Evolutionary conservation across 2,329 filamentous ascomycete species (phyloP).

Genomic region (Rutstroemia sp.): DNA sequence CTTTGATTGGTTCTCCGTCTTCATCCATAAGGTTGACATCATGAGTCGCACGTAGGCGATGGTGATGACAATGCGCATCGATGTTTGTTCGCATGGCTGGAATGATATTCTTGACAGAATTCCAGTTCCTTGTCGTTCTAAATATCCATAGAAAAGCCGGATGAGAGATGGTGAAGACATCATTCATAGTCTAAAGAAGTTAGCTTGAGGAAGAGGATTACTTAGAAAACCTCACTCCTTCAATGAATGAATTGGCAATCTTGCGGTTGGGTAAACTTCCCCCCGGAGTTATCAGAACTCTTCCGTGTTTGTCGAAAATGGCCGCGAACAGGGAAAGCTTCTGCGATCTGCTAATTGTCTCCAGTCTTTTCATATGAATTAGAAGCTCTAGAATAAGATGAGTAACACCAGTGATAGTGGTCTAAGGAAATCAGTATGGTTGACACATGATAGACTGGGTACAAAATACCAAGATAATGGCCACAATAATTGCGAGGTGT

Average conservation of each 20-base stretch:
- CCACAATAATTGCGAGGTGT: conserved; percentile 13
- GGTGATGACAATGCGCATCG: conserved; percentile 37
- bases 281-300: conserved; percentile 61
- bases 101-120: conserved; percentile 57
- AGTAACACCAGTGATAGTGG: conserved; percentile 52
- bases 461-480: conserved; percentile 19
- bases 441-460: not conserved
- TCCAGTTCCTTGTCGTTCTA: conserved; percentile 72
- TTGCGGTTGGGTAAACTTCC: conserved; percentile 65
- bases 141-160: conserved; percentile 85
- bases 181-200: conserved; percentile 47
- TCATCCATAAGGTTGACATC: conserved; percentile 42
- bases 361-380: conserved; percentile 33
- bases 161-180: conserved; percentile 69
- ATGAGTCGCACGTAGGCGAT: conserved; percentile 29
- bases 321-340: conserved; percentile 50
- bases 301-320: conserved; percentile 59
- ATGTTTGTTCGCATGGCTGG: conserved; percentile 67
- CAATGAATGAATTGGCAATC: conserved; percentile 71
- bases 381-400: conserved; percentile 46
- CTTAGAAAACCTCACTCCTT: conserved; percentile 40
- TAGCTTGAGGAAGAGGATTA: not conserved
- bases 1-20: conserved; percentile 50
- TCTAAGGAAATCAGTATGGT: conserved; percentile 34
- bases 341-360: conserved; percentile 35